phyloP scores from a whole-genome alignment of 83 land plant genomes.

The Diphasiastrum complanatum region DNA sequence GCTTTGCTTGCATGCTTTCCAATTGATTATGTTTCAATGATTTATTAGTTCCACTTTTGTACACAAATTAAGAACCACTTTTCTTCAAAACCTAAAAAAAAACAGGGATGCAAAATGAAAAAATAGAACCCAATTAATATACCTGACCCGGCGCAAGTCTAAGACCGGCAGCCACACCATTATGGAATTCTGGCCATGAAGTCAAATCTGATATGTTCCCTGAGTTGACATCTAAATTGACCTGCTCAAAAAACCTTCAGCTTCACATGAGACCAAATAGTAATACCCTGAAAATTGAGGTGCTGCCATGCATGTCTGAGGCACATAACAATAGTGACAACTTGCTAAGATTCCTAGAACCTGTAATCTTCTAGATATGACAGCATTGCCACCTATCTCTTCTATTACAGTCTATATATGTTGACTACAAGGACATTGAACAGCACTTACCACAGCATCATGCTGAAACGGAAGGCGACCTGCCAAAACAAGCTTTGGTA shows the following conservation, averaged over 20 bases:
- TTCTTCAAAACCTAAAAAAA: neutral
- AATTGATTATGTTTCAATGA: too few species aligned
- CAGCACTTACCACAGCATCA: slow-evolving; percentile 72
- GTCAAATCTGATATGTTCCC: slow-evolving; percentile 74
- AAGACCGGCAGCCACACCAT: slow-evolving; percentile 98
- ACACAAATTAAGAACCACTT: too few species aligned
- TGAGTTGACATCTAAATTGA: slow-evolving; percentile 71
- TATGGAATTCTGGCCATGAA: slow-evolving; percentile 98
- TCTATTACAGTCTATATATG: too few species aligned
- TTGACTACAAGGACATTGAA: too few species aligned
- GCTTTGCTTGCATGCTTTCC: too few species aligned
- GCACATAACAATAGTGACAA: too few species aligned
- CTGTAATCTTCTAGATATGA: too few species aligned
- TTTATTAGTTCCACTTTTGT: too few species aligned
- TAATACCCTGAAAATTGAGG: slow-evolving; percentile 11
- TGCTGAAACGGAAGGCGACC: slow-evolving; percentile 93
- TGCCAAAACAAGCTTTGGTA: slow-evolving; percentile 86
- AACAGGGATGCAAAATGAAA: neutral
- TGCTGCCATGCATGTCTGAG: too few species aligned
- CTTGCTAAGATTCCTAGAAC: too few species aligned
- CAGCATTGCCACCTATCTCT: too few species aligned
- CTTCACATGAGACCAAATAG: neutral
- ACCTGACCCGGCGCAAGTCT: slow-evolving; percentile 89
- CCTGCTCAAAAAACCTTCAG: slow-evolving; percentile 31
- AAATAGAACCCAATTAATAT: neutral